Conservation (phyloP, 495 filamentous ascomycete genomes). For the Polyplosphaeria fusca region DNA sequence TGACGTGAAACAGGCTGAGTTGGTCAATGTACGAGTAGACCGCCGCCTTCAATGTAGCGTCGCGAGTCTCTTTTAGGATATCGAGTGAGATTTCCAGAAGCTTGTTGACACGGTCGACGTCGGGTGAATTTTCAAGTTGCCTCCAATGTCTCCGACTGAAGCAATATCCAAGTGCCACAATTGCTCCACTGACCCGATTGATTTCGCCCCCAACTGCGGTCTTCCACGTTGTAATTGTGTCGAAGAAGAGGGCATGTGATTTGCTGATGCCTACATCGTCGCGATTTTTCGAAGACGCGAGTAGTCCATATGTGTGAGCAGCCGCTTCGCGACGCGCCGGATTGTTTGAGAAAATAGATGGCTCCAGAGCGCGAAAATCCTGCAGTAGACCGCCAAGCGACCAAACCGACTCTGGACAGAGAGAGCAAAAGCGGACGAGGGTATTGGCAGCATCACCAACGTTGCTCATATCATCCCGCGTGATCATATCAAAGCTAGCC, state of each 20-base stretch:
- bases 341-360: slow-evolving; percentile 66
- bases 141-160: slow-evolving; percentile 56
- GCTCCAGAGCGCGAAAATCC: slow-evolving; percentile 29
- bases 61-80: slow-evolving; percentile 51
- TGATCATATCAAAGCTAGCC: slow-evolving; percentile 33
- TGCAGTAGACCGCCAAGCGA: slow-evolving; percentile 39
- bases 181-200: slow-evolving; percentile 59
- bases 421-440: slow-evolving; percentile 65
- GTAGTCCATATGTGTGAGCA: slow-evolving; percentile 71
- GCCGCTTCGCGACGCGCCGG: slow-evolving; percentile 58
- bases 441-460: slow-evolving; percentile 55
- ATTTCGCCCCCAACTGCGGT: slow-evolving; percentile 58
- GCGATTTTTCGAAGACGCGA: slow-evolving; percentile 62
- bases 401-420: slow-evolving; percentile 52
- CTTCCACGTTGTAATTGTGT: slow-evolving; percentile 50
- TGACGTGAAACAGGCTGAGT: slow-evolving; percentile 64
- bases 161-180: slow-evolving; percentile 57
- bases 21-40: slow-evolving; percentile 68
- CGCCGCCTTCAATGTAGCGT: slow-evolving; percentile 57
- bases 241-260: slow-evolving; percentile 46
- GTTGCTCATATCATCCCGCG: slow-evolving; percentile 40
- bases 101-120: slow-evolving; percentile 40
- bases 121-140: slow-evolving; percentile 28
- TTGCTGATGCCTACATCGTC: slow-evolving; percentile 38
- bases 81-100: slow-evolving; percentile 47